Conservation (phyloP, 352 stramenopile genomes). For the Phytophthora tubulina region DNA sequence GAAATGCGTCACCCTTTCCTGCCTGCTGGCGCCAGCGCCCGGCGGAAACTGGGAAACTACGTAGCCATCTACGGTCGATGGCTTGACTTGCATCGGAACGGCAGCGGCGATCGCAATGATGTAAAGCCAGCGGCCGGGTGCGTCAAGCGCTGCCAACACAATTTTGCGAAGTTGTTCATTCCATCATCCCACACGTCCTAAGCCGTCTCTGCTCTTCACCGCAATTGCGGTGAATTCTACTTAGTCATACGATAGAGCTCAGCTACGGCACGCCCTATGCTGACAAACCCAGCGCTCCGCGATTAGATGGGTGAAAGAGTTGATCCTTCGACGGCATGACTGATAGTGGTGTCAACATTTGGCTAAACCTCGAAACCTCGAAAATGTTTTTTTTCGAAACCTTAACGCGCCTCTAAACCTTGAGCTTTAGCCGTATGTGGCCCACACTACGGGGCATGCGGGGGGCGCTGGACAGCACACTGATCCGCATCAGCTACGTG, state of each 20-base stretch:
- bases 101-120: background rate
- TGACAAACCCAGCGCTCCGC: constrained; percentile 13
- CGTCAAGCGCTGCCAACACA: too few relatives aligned
- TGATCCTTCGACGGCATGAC: background rate
- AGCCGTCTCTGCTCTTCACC: too few relatives aligned
- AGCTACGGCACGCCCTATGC: background rate
- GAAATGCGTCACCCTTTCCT: background rate
- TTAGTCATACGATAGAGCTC: background rate
- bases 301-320: constrained; percentile 13
- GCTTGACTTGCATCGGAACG: background rate
- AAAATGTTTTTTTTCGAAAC: too few relatives aligned
- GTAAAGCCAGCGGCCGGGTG: background rate
- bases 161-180: background rate
- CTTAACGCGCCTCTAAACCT: too few relatives aligned
- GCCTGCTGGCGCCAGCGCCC: background rate
- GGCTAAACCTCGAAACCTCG: too few relatives aligned
- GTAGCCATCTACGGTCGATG: background rate
- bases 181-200: background rate
- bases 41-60: background rate
- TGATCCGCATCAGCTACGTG: too few relatives aligned
- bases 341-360: too few relatives aligned
- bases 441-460: too few relatives aligned
- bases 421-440: too few relatives aligned
- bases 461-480: too few relatives aligned
- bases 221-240: background rate